Evolutionary conservation across 495 filamentous ascomycete species (phyloP), one percentile per base, ranked within the genome.

Genomic region (Wilcoxina mikolae): DNA sequence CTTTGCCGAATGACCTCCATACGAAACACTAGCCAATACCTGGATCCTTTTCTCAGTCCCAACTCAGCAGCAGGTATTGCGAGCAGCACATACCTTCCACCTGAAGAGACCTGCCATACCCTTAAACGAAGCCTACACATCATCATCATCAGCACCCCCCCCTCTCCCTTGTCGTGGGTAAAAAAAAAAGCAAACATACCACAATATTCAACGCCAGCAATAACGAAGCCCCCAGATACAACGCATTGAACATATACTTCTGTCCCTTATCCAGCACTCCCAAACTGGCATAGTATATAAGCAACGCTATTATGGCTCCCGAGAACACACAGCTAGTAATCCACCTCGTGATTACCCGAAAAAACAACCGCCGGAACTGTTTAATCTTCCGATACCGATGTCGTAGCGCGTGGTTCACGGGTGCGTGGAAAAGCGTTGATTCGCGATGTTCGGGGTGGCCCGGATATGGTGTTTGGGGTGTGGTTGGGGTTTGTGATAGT

Each of bases 231-330:
- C 27, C 49, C 20, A 52, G 4, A 38, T 52, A 38, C 27, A 52
- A 22, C 7, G 49, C 49, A 15, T 52, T 52, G 27, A 52, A 52
- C 12, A 52, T 25, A 41, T 52, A 23, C 23, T 52, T 52, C 33
- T 52, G 15, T 10, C 2, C 22, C 12, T 15, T 23, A 52, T 52
- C 25, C 49, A 52, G 20, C 2, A 52, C 24, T 9, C n/a, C 49
- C 3, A 28, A 3, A 27, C 20, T 15, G 3, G 27, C 10, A 25
- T 27, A 49, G 11, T 15, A 5, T 15, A 27, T 27, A 2, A 49
- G 23, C 9, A 49, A 15, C 12, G 23, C 46, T 2, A n/a, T n/a
- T 11, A 23, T 49, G 2, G 24, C 46, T 15, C 1, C 46, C 15
- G 24, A 15, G 7, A 49, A 28, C 22, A 49, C 2, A 29, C 5